A percentile compares a stretch with the other conserved stretches of the same genome.
These are phyloP conservation scores for Zasmidium angulare DNA, from an alignment of 2,329 filamentous ascomycete genomes.

Conservation along the genomic window DNA sequence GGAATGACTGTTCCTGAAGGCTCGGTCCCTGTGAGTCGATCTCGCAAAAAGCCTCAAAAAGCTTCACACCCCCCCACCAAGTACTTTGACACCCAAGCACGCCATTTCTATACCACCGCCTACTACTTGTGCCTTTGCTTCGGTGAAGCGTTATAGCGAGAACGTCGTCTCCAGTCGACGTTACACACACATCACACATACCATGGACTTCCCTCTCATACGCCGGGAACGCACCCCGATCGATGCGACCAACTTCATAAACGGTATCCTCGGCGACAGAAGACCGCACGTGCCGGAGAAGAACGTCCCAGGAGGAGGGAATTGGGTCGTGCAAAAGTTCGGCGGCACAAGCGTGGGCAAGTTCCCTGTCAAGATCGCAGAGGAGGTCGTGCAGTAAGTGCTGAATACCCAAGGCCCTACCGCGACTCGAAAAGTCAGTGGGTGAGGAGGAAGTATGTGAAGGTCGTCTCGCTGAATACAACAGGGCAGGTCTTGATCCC, in stretches of 20 bases:
- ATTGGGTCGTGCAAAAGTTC: slow-evolving; percentile 92
- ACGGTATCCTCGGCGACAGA: slow-evolving; percentile 27
- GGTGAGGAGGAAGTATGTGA: background rate
- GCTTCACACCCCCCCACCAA: background rate
- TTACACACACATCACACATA: background rate
- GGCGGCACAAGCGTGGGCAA: slow-evolving; percentile 95
- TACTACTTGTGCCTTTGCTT: too few relatives aligned
- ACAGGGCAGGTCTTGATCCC: slow-evolving; percentile 48
- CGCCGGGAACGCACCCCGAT: slow-evolving; percentile 19
- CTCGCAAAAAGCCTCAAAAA: background rate
- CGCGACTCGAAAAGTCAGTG: too few relatives aligned
- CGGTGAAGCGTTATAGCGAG: too few relatives aligned
- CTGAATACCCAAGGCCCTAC: too few relatives aligned
- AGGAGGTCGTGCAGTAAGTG: slow-evolving; percentile 61
- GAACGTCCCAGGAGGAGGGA: slow-evolving; percentile 48
- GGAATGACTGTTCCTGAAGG: slow-evolving; percentile 2
- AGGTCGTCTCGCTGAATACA: slow-evolving; percentile 23
- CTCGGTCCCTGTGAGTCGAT: background rate
- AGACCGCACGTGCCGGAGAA: slow-evolving; percentile 46
- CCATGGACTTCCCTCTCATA: slow-evolving; percentile 27
- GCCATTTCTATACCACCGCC: background rate
- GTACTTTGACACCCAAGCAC: background rate
- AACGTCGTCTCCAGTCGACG: too few relatives aligned
- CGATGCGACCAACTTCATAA: slow-evolving; percentile 27
- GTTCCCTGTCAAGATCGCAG: slow-evolving; percentile 64